Evolutionary conservation across 1,284 basidiomycete species (phyloP).

Genomic region (Cryptococcus floricola): DNA sequence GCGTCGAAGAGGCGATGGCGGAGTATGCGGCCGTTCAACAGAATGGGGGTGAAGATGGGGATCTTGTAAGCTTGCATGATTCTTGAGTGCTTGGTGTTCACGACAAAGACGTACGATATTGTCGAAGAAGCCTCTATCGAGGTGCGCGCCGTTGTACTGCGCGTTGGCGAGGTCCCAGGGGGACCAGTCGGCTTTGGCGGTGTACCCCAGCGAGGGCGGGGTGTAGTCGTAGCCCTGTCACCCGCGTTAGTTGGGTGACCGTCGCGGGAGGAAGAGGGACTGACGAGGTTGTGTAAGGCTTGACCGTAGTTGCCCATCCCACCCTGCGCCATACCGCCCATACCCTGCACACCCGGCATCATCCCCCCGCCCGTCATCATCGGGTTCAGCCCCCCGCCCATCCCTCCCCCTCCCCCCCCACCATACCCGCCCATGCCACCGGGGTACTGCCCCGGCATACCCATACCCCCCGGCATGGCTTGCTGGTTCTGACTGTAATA

Average conservation of each 20-base stretch:
- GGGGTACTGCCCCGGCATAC: no score
- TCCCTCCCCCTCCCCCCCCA: background rate
- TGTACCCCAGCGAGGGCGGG: constrained; percentile 29
- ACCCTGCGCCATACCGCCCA: constrained; percentile 7
- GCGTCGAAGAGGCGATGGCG: background rate
- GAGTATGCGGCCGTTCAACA: constrained; percentile 2
- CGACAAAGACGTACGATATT: constrained; percentile 32
- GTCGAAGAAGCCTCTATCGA: constrained; percentile 43
- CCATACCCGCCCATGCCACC: background rate
- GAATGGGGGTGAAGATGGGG: background rate
- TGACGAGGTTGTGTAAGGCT: constrained; percentile 27
- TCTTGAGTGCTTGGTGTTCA: constrained; percentile 8
- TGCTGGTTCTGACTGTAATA: no score
- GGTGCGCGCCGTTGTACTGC: constrained; percentile 26
- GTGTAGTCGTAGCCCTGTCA: constrained; percentile 36
- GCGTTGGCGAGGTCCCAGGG: constrained; percentile 40
- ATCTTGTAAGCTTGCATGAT: constrained; percentile 5
- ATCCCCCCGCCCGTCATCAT: background rate
- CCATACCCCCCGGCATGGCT: no score
- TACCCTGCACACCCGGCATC: constrained; percentile 2
- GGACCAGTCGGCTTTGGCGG: constrained; percentile 30
- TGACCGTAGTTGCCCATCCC: constrained; percentile 18
- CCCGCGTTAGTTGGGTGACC: background rate
- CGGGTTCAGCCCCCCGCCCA: background rate
- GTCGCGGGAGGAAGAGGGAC: background rate